Conservation (phyloP, 2,329 filamentous ascomycete species). For the Pseudogymnoascus sp. region DNA sequence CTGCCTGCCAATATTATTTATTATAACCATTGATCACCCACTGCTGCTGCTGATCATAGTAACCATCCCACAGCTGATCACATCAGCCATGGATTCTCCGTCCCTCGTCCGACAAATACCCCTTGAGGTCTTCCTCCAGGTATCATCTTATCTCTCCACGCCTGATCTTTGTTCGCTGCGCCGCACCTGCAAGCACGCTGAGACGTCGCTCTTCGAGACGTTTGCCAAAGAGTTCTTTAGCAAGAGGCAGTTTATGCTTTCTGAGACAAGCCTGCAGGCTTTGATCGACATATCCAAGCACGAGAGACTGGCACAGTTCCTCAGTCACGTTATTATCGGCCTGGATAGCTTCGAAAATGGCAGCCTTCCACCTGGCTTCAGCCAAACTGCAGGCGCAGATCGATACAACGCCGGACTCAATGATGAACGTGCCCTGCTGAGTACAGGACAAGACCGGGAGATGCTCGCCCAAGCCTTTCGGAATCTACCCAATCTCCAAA, state of each 20-base stretch:
- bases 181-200: conserved; percentile 44
- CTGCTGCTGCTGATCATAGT: too few species aligned
- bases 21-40: too few species aligned
- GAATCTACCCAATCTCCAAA: conserved; percentile 45
- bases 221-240: conserved; percentile 57
- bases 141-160: conserved; percentile 45
- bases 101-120: conserved; percentile 14
- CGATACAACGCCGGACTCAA: neutral
- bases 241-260: conserved; percentile 58
- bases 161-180: conserved; percentile 47
- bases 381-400: neutral
- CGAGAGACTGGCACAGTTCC: conserved; percentile 29
- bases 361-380: too few species aligned
- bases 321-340: conserved; percentile 42
- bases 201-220: conserved; percentile 42
- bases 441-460: conserved; percentile 39
- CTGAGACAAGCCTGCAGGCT: conserved; percentile 44
- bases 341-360: conserved; percentile 18
- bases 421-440: conserved; percentile 27
- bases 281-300: conserved; percentile 29
- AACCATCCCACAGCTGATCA: neutral
- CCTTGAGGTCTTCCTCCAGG: conserved; percentile 42
- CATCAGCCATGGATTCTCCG: neutral
- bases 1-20: too few species aligned
- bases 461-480: conserved; percentile 49